phyloP scores from a whole-genome alignment of 2,329 filamentous ascomycete species.

The Fusarium sp. region DNA sequence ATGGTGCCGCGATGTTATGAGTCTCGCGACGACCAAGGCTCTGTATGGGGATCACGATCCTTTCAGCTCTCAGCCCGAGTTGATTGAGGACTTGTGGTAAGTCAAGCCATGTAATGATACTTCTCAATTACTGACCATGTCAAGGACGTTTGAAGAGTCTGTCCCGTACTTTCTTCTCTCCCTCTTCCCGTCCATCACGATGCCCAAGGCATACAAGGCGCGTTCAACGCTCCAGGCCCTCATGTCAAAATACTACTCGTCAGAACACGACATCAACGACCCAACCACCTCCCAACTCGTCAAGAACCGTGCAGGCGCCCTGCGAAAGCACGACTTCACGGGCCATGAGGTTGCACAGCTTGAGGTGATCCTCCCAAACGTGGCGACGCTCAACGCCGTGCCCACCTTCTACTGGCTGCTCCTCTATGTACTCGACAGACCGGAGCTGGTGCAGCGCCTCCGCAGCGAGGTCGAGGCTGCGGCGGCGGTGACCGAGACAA shows the following conservation, averaged over 20 bases:
- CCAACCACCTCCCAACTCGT: constrained; percentile 48
- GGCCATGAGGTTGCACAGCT: constrained; percentile 48
- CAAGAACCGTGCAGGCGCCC: constrained; percentile 47
- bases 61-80: constrained; percentile 46
- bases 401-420: constrained; percentile 58
- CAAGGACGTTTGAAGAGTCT: constrained; percentile 44
- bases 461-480: constrained; percentile 38
- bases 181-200: constrained; percentile 50
- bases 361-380: constrained; percentile 51
- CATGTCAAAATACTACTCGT: constrained; percentile 52
- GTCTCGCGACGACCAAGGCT: constrained; percentile 55
- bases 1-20: constrained; percentile 58
- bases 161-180: constrained; percentile 50
- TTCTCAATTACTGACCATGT: constrained; percentile 3
- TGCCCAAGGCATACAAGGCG: constrained; percentile 50
- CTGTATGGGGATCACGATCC: constrained; percentile 63
- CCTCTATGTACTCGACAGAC: constrained; percentile 48
- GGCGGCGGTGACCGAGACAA: not conserved
- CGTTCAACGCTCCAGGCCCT: constrained; percentile 46
- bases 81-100: constrained; percentile 43
- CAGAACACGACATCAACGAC: constrained; percentile 46
- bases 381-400: constrained; percentile 54
- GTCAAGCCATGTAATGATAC: not conserved
- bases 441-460: constrained; percentile 40
- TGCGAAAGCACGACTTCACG: constrained; percentile 50